Percentiles rank a stretch among this genome's conserved stretches.
Evolutionary conservation across 2,329 filamentous ascomycete species (phyloP).

Genomic region (Fusarium piperis): DNA sequence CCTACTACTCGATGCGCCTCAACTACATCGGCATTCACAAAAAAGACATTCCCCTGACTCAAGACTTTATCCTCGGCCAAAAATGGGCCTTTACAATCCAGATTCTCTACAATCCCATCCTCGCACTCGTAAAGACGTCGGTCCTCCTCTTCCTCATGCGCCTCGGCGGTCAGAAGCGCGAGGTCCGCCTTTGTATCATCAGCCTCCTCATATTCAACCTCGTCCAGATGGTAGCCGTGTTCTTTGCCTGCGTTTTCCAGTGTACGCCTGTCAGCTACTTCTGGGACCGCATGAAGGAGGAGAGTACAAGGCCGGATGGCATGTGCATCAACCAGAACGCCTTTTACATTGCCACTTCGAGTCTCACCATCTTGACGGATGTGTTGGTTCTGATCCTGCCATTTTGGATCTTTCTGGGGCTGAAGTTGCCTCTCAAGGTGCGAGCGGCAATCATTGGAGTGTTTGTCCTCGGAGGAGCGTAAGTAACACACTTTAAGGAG

Average conservation of each 20-base stretch:
- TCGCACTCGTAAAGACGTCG: constrained; percentile 57
- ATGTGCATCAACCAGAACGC: constrained; percentile 46
- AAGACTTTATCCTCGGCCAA: constrained; percentile 33
- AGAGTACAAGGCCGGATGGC: constrained; percentile 8
- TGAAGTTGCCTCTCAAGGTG: constrained; percentile 50
- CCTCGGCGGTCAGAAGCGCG: constrained; percentile 49
- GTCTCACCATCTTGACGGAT: constrained; percentile 54
- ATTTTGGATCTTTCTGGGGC: constrained; percentile 51
- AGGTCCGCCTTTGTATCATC: constrained; percentile 42
- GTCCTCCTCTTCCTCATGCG: constrained; percentile 56
- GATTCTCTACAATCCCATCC: constrained; percentile 56
- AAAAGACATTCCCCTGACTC: constrained; percentile 44
- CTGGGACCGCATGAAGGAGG: constrained; percentile 1
- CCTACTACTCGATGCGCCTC: constrained; percentile 27
- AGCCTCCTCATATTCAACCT: constrained; percentile 48
- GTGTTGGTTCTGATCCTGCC: constrained; percentile 52
- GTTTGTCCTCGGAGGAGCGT: constrained; percentile 51
- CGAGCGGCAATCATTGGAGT: constrained; percentile 52
- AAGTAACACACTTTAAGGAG: constrained; percentile 28
- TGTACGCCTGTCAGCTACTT: constrained; percentile 45
- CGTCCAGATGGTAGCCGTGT: constrained; percentile 47
- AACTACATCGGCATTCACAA: constrained; percentile 41
- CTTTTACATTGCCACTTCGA: constrained; percentile 47
- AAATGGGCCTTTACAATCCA: constrained; percentile 52
- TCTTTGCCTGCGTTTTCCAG: constrained; percentile 52